Evolutionary conservation across 768 basidiomycete genomes (phyloP).

Genomic region (Psilocybe sp.): DNA sequence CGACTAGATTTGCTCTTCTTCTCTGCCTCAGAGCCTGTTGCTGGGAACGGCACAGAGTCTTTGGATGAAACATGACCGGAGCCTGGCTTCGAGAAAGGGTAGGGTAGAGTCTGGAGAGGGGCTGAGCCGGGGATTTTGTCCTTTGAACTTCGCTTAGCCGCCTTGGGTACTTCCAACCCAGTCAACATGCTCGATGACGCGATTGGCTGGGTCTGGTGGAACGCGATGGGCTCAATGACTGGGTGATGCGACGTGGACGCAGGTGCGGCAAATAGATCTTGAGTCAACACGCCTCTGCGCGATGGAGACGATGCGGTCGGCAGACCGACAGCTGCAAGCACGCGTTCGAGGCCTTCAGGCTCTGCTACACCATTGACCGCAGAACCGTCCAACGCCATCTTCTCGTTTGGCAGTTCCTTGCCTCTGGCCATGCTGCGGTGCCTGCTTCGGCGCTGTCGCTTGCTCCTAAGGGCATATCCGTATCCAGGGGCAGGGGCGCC

Average conservation of each 20-base stretch:
- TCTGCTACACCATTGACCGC: slow-evolving; percentile 25
- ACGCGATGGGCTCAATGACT: slow-evolving; percentile 10
- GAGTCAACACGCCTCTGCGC: slow-evolving; percentile 55
- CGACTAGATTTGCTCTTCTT: slow-evolving; percentile 17
- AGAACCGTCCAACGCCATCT: slow-evolving; percentile 7
- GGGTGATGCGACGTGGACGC: background rate
- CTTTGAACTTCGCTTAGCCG: slow-evolving; percentile 41
- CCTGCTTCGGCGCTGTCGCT: slow-evolving; percentile 11
- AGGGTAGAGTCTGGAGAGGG: slow-evolving; percentile 55
- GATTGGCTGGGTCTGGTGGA: slow-evolving; percentile 4
- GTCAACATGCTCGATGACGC: slow-evolving; percentile 11
- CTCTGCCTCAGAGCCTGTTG: slow-evolving; percentile 40
- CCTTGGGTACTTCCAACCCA: slow-evolving; percentile 22
- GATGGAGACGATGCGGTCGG: slow-evolving; percentile 50
- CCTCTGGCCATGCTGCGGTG: slow-evolving; percentile 26
- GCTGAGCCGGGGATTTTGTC: slow-evolving; percentile 37
- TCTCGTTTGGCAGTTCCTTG: slow-evolving; percentile 19
- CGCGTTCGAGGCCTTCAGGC: slow-evolving; percentile 54
- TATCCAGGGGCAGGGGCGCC: slow-evolving; percentile 13
- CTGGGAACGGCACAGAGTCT: slow-evolving; percentile 75
- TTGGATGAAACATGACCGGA: slow-evolving; percentile 57
- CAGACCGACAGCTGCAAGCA: slow-evolving; percentile 58
- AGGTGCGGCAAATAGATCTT: slow-evolving; percentile 64
- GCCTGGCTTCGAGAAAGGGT: slow-evolving; percentile 66
- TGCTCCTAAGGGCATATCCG: slow-evolving; percentile 8